Evolutionary conservation across 2,329 filamentous ascomycete species (phyloP).

Genomic region (Colletotrichum liriopes): DNA sequence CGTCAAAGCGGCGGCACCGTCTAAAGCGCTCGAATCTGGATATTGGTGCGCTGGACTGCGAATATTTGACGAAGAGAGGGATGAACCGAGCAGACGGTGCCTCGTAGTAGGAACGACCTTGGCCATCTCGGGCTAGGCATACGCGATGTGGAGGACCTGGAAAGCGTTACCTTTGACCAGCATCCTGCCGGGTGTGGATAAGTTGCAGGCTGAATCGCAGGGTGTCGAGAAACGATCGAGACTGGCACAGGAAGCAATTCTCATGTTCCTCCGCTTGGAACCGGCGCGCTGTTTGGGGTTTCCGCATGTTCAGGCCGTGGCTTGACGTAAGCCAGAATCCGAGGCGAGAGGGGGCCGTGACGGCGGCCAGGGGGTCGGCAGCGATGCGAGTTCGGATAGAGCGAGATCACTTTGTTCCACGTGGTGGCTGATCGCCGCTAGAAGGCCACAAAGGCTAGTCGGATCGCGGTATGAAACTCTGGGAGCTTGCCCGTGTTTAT

Average conservation of each 20-base stretch:
- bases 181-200: neutral
- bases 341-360: constrained; percentile 13
- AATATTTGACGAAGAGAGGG: neutral
- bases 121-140: neutral
- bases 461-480: constrained; percentile 30
- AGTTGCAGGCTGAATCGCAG: neutral
- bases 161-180: neutral
- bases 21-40: constrained; percentile 4
- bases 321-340: constrained; percentile 6
- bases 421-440: constrained; percentile 40
- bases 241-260: too few relatives aligned
- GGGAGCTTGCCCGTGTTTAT: constrained; percentile 16
- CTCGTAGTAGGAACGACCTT: neutral
- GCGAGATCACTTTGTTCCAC: constrained; percentile 22
- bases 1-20: constrained; percentile 24
- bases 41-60: neutral
- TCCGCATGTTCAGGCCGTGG: constrained; percentile 13
- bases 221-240: neutral
- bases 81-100: neutral
- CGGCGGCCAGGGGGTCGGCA: neutral
- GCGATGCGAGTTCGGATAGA: constrained; percentile 9
- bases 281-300: neutral
- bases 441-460: constrained; percentile 3
- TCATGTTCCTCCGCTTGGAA: neutral
- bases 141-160: neutral